phyloP scores from a whole-genome alignment of 805 yeast species.

The Ogataea minuta region DNA sequence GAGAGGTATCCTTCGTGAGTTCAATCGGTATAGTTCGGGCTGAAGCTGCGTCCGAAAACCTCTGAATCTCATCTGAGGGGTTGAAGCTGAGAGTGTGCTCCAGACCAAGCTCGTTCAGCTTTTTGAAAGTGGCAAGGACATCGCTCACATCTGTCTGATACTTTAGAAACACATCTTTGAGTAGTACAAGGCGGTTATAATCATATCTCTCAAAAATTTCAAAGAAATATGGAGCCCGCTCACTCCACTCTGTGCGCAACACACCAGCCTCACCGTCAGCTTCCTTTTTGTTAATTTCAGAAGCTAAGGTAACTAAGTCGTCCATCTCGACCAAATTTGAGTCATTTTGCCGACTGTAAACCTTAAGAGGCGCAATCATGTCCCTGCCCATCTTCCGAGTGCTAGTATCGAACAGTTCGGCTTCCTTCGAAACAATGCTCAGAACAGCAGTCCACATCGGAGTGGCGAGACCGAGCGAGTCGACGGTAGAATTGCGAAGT shows the following conservation, averaged over 20 bases:
- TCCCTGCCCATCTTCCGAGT: constrained; percentile 54
- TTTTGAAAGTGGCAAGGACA: constrained; percentile 42
- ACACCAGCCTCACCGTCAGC: constrained; percentile 33
- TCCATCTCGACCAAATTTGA: constrained; percentile 41
- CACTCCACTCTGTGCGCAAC: constrained; percentile 66
- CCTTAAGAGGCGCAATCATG: constrained; percentile 52
- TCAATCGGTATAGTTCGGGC: constrained; percentile 30
- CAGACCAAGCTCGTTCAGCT: constrained; percentile 60
- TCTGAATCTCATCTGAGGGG: constrained; percentile 56
- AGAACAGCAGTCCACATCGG: constrained; percentile 46
- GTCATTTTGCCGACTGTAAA: constrained; percentile 52
- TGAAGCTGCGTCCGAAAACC: constrained; percentile 46
- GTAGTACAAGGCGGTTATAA: constrained; percentile 53
- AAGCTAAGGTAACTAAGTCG: constrained; percentile 32
- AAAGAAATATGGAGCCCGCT: constrained; percentile 73
- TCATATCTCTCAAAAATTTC: constrained; percentile 75
- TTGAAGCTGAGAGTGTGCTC: constrained; percentile 63
- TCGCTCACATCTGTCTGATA: constrained; percentile 63
- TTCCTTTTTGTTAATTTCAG: constrained; percentile 20
- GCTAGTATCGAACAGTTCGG: constrained; percentile 43
- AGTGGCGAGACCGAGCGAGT: constrained; percentile 44
- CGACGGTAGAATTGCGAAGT: constrained; percentile 47
- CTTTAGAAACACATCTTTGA: constrained; percentile 65
- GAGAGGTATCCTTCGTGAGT: constrained; percentile 17
- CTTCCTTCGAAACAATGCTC: constrained; percentile 43